Base-by-base conservation (phyloP, 768 basidiomycete species). In the Podaxis pistillaris region DNA sequence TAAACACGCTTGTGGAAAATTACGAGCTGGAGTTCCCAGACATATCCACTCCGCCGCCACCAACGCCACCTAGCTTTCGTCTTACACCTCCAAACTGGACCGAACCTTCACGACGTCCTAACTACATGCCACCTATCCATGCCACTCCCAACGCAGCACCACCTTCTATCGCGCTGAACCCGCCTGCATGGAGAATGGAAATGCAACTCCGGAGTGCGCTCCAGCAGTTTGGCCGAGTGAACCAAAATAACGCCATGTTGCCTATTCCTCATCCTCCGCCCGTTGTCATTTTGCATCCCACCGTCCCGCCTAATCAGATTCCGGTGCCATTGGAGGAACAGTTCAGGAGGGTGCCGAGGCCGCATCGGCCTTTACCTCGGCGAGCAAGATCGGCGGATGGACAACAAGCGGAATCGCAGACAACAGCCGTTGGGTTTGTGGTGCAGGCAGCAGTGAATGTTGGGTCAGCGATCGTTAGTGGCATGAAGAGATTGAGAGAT, bases 401-500 rank as follows among this genome's bases (percentile, higher is more conserved):
- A 5, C 17, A 17, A 33, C 57, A 46, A 46, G 15, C 17, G 44
- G 44, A 36, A 33, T 33, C 33, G 8, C 33, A 33, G 24, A 1
- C 36, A 8, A 51, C 22, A 2, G 37, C 51, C 24, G 13, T 59
- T 8, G 49, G 30, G 9, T 37, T 13, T 19, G 58, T 59, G 12
- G 8, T 49, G n/a, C 17, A 17, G 36, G 22, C 33, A 33, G 58
- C 49, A 13, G 17, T 26, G 30, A 49, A 36, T 38, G 49, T 40
- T 50, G 58, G 58, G 19, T 41, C 50, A 24, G 59, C 37, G 15
- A 53, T 60, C 30, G 40, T 28, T 26, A 60, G 38, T 41, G 50
- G 59, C 41, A 37, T 60, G 22, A 60, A 53, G 59, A 60, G 59
- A n/a, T 53, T 60, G 59, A 60, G 40, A 17, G 59, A 41, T 40